phyloP scores from a whole-genome alignment of 805 yeast species.

The Candida maltosa region DNA sequence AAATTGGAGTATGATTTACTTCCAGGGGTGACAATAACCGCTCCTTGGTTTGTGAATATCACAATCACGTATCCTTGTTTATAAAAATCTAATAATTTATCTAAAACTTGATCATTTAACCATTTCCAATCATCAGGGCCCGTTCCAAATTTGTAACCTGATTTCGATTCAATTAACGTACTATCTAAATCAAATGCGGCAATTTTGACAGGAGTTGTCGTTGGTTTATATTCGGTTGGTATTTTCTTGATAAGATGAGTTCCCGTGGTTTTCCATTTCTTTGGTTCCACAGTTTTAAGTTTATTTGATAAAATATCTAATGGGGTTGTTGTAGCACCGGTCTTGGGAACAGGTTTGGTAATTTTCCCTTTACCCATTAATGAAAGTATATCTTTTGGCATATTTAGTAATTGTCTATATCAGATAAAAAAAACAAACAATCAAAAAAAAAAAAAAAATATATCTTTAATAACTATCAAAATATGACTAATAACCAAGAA shows the following conservation, averaged over 20 bases:
- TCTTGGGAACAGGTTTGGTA: too few relatives aligned
- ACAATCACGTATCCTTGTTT: conserved; percentile 44
- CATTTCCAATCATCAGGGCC: conserved; percentile 73
- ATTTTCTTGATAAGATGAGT: conserved; percentile 43
- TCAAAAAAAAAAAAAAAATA: neutral
- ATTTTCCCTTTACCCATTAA: too few relatives aligned
- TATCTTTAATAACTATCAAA: neutral
- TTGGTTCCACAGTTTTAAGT: too few relatives aligned
- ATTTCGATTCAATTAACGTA: conserved; percentile 66
- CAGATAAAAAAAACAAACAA: neutral
- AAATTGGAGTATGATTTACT: conserved; percentile 39
- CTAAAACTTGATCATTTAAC: conserved; percentile 17
- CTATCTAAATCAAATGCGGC: conserved; percentile 87
- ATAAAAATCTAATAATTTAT: conserved; percentile 18
- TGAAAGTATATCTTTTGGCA: conserved; percentile 1
- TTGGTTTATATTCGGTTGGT: conserved; percentile 20
- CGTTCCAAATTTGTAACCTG: conserved; percentile 56
- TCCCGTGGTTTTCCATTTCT: conserved; percentile 29
- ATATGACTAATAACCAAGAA: too few relatives aligned
- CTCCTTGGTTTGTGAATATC: conserved; percentile 86
- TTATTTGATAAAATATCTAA: too few relatives aligned
- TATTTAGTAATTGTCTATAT: neutral
- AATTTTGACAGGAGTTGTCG: conserved; percentile 27
- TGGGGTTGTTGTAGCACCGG: too few relatives aligned
- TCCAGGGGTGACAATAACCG: conserved; percentile 38